Percentiles rank a stretch among this genome's conserved stretches.
phyloP scores from a whole-genome alignment of 768 basidiomycete genomes.

The Sarcomyxa edulis region DNA sequence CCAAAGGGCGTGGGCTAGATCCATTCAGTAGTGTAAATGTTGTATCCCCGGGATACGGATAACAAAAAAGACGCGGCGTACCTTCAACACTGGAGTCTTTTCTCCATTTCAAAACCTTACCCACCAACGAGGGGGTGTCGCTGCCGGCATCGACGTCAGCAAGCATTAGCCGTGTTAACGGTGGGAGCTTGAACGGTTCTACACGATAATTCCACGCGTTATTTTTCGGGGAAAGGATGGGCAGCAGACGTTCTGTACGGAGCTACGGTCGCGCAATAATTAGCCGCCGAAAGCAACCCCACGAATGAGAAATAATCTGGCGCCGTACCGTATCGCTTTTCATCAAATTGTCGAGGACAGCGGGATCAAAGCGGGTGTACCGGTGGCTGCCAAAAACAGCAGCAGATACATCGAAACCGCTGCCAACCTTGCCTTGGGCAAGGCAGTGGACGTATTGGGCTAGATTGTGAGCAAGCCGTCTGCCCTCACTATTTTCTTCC shows the following conservation, averaged over 20 bases:
- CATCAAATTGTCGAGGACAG: conserved; percentile 64
- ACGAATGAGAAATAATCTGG: conserved; percentile 3
- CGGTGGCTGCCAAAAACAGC: conserved; percentile 94
- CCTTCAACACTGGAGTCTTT: conserved; percentile 57
- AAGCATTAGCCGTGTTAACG: conserved; percentile 75
- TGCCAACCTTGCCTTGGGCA: conserved; percentile 97
- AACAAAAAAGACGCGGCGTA: conserved; percentile 14
- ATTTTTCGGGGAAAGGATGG: conserved; percentile 61
- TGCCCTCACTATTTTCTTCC: conserved; percentile 36
- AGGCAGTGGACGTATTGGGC: conserved; percentile 94
- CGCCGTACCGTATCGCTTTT: conserved; percentile 36
- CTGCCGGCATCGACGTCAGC: conserved; percentile 97
- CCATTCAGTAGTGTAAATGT: background rate
- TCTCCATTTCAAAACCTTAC: conserved; percentile 89
- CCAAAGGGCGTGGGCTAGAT: conserved; percentile 61
- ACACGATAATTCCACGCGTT: conserved; percentile 69
- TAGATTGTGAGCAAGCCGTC: conserved; percentile 79
- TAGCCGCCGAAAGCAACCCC: too few relatives aligned
- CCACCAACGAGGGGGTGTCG: conserved; percentile 91
- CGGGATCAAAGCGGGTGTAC: conserved; percentile 83
- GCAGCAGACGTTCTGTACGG: conserved; percentile 27
- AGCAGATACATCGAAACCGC: conserved; percentile 93
- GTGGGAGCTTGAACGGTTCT: conserved; percentile 76
- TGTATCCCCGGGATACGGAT: background rate
- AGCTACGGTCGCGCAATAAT: background rate